Evolutionary conservation across 257 asterid species (phyloP).

Genomic region (Dorcoceras hygrometricum): DNA sequence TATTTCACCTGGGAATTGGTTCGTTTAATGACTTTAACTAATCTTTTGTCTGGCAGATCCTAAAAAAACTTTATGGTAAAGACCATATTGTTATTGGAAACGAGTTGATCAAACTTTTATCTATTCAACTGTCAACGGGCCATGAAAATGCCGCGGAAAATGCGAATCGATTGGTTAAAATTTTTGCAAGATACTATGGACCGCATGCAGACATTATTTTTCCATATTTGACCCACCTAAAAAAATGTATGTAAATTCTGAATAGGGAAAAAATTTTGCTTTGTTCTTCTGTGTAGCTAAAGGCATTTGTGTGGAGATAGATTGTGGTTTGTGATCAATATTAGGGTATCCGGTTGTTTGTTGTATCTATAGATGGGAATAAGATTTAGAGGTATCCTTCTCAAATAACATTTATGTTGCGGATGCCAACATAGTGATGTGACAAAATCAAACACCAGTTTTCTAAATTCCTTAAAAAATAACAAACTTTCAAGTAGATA

Average conservation of each 20-base stretch:
- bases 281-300: neutral
- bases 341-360: neutral
- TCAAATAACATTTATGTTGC: neutral
- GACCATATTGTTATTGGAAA: conserved; percentile 77
- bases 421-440: too few species aligned
- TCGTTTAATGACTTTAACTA: neutral
- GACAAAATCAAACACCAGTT: too few species aligned
- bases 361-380: conserved; percentile 10
- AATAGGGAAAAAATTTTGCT: neutral
- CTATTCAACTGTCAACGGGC: conserved; percentile 59
- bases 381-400: neutral
- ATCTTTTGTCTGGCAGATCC: conserved; percentile 49
- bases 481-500: too few species aligned
- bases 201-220: conserved; percentile 51
- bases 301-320: neutral
- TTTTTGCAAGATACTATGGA: conserved; percentile 67
- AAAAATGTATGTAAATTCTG: conserved; percentile 24
- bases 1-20: neutral
- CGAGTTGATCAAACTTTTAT: conserved; percentile 71
- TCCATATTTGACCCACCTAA: conserved; percentile 43
- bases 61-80: conserved; percentile 64
- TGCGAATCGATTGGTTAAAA: conserved; percentile 34
- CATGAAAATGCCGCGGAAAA: conserved; percentile 30
- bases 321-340: neutral
- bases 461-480: too few species aligned